Evolutionary conservation across 306 rosid species (phyloP), one percentile per base, ranked within the genome.

Genomic region (Prosopis cineraria): DNA sequence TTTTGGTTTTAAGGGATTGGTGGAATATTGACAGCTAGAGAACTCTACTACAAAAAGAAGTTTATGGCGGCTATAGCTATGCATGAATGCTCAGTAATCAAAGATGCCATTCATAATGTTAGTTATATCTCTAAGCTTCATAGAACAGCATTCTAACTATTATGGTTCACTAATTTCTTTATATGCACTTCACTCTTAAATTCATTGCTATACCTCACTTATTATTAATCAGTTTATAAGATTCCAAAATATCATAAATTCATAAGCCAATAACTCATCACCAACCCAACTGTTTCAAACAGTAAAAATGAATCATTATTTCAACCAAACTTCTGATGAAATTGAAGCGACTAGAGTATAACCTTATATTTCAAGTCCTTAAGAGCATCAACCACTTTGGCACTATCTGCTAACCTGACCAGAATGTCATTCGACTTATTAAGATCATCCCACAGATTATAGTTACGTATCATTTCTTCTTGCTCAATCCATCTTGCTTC

Each of bases 291-390:
- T 39, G 63, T 14, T 40, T 30, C 55, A 45, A 58, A 65, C 17
- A 60, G 47, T 53, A 40, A 13, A 29, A 10, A 73, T 45, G 31
- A 62, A 19, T n/a, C 14, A 44, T 24, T 22, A 55, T 55, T 48
- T 68, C 30, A 41, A 27, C 20, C 39, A 43, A 19, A 55, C 31
- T 52, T 59, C 27, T 62, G 20, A 47, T 59, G 66, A 73, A 72
- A 77, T 36, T 48, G 34, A 39, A 27, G 19, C 62, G 45, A 68
- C 52, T 65, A 65, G 65, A 73, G 33, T 50, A 80, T 68, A 62
- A 93, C 98, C 97, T 91, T 93, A 79, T 82, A 89, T 74, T 84
- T 88, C 52, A 93, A 67, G 79, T 93, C 98, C 87, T 90, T 89
- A 24, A 93, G 91, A 76, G 94, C 79, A 80, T 89, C 90, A 71